Base-by-base conservation (phyloP, 805 yeast genomes). In the Starmerella vitae region DNA sequence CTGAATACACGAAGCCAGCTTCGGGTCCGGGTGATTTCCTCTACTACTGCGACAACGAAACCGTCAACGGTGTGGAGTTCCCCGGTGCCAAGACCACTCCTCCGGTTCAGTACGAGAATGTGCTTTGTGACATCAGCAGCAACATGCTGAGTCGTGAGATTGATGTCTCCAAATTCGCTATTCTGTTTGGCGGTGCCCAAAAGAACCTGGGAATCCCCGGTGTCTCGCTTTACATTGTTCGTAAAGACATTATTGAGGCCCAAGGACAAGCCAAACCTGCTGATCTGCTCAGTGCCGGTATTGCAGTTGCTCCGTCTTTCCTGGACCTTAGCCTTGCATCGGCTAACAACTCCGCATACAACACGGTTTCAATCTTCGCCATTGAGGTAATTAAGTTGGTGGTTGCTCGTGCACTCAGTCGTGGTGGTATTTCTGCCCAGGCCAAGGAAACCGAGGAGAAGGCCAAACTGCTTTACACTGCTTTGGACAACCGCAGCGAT, bases 121-220 rank as follows among this genome's bases (percentile, higher is more conserved):
- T 45, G 3, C 95, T 85, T 13, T 88, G 94, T 20, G 99, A 91
- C 59, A 76, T 88, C 78, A 86, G 96, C 2, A 86, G 96, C 33
- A 84, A 88, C 60, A 78, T 91, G 55, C 66, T 91, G 49, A 82
- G 94, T 18, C 77, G 80, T 49, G 64, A 71, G 48, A 60, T 91
- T 36, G 95, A 88, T 53, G 78, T 91, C 30, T 65, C 81, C 40
- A 77, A 82, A 60, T 88, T 73, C 56, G 97, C 95, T 37, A 65
- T 85, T 20, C 77, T 91, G 45, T 76, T 86, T 73, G 98, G 95
- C 15, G 99, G 99, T 46, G 99, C 97, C 20, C 99, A 91, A 64
- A 91, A 91, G 63, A 91, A 91, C 60, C 84, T 91, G 56, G 98
- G 99, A 39, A 66, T 91, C 55, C 96, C 99, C 8, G 98, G 99